A percentile compares a stretch with the other conserved stretches of the same genome.
Conservation (phyloP, 139 green algal species). For the Chara braunii region DNA sequence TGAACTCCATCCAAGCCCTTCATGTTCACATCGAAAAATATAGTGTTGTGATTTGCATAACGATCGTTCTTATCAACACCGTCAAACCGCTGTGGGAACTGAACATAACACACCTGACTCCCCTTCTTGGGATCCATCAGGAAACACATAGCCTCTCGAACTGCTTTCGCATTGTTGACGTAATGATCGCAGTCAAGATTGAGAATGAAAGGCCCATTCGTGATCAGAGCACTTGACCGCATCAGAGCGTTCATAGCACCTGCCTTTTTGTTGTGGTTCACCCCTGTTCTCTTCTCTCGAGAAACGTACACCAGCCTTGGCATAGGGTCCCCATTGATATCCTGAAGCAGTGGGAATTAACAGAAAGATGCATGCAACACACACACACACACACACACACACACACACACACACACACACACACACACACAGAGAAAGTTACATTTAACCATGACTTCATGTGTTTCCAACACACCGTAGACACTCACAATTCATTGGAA, state of each 20-base stretch:
- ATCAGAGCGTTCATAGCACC: conserved; percentile 31
- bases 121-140: conserved; percentile 13
- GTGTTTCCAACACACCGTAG: too few species aligned
- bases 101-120: conserved; percentile 12
- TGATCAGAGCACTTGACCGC: conserved; percentile 24
- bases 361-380: too few species aligned
- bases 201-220: conserved; percentile 30
- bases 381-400: too few species aligned
- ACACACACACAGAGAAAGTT: too few species aligned
- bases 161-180: conserved; percentile 23
- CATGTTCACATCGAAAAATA: conserved; percentile 41
- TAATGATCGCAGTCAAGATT: conserved; percentile 41
- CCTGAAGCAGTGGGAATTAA: too few species aligned
- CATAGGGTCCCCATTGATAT: conserved; percentile 1
- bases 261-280: conserved; percentile 39
- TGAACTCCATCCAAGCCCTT: conserved; percentile 23
- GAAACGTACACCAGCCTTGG: conserved; percentile 25
- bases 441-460: too few species aligned
- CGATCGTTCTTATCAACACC: conserved; percentile 26
- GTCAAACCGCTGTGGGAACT: conserved; percentile 37
- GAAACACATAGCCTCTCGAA: conserved; percentile 31
- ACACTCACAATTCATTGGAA: too few species aligned
- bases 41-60: conserved; percentile 40
- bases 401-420: too few species aligned
- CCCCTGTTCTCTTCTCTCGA: conserved; percentile 29